phyloP scores from a whole-genome alignment of 306 rosid species.

The Quercus gilva region DNA sequence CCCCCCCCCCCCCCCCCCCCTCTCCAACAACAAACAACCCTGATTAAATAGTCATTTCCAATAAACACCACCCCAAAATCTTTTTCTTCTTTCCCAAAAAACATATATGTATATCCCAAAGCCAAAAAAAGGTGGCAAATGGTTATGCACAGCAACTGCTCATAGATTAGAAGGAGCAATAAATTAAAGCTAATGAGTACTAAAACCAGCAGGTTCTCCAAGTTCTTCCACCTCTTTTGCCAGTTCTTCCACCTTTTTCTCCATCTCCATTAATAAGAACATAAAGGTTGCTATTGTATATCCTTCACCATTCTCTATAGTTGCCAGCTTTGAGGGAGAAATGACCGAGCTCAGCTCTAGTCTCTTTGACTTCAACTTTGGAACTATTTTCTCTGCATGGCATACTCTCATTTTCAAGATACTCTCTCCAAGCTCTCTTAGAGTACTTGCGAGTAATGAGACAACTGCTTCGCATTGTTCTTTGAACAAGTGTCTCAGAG shows the following conservation, averaged over 20 bases:
- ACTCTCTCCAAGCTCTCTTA: constrained; percentile 72
- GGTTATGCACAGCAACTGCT: neutral
- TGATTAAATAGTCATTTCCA: neutral
- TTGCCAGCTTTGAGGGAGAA: constrained; percentile 27
- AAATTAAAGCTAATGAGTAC: neutral
- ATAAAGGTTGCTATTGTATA: constrained; percentile 51
- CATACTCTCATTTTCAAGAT: constrained; percentile 53
- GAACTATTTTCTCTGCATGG: constrained; percentile 30
- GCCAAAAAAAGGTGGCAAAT: constrained; percentile 1
- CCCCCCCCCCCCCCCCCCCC: too few relatives aligned
- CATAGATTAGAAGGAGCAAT: neutral
- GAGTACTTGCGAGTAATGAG: constrained; percentile 34
- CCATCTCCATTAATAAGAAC: constrained; percentile 46
- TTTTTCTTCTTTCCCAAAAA: neutral
- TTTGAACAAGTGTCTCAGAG: constrained; percentile 25
- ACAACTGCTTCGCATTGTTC: constrained; percentile 54
- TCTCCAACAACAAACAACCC: too few relatives aligned
- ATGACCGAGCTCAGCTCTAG: constrained; percentile 38
- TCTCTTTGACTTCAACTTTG: constrained; percentile 48
- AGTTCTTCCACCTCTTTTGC: constrained; percentile 63
- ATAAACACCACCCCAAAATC: neutral
- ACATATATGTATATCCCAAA: neutral
- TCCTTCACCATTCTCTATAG: constrained; percentile 35
- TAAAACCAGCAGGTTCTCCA: constrained; percentile 52
- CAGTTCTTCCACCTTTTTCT: constrained; percentile 59